These are phyloP conservation scores for Dicorynia guianensis DNA, from an alignment of 306 rosid species.

Conservation along the genomic window DNA sequence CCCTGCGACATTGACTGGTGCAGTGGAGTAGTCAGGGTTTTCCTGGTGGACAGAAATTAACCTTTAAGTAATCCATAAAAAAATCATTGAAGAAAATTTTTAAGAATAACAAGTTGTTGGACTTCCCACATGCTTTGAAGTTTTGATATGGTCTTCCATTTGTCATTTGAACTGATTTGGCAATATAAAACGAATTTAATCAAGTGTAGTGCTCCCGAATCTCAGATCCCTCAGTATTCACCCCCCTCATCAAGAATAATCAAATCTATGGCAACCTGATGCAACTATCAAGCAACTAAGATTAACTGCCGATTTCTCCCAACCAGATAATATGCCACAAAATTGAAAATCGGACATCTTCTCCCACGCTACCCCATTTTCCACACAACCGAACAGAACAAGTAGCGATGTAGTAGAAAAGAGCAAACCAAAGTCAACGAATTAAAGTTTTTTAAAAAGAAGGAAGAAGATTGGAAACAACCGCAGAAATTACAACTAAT, in stretches of 20 bases:
- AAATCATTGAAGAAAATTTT: background rate
- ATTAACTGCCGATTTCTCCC: background rate
- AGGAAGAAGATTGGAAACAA: background rate
- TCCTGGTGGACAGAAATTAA: constrained; percentile 49
- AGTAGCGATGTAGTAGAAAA: background rate
- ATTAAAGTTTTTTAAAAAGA: background rate
- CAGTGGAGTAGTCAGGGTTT: constrained; percentile 44
- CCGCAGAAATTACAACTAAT: background rate
- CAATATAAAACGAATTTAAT: background rate
- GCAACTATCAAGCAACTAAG: constrained; percentile 14
- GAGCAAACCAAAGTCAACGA: constrained; percentile 2
- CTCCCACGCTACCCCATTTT: background rate
- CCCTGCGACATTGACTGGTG: constrained; percentile 44
- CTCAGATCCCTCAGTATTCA: constrained; percentile 19
- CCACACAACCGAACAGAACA: constrained; percentile 22
- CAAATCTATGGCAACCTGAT: background rate
- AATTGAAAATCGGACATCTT: background rate
- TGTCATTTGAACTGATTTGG: constrained; percentile 3
- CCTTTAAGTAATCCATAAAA: constrained; percentile 28
- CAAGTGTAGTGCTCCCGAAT: background rate
- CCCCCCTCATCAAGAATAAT: background rate
- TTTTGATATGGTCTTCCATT: background rate
- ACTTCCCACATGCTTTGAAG: constrained; percentile 1
- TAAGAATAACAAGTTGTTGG: constrained; percentile 13
- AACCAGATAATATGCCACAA: background rate